phyloP scores from a whole-genome alignment of 2,329 filamentous ascomycete species.

The Pseudogymnoascus sp. region DNA sequence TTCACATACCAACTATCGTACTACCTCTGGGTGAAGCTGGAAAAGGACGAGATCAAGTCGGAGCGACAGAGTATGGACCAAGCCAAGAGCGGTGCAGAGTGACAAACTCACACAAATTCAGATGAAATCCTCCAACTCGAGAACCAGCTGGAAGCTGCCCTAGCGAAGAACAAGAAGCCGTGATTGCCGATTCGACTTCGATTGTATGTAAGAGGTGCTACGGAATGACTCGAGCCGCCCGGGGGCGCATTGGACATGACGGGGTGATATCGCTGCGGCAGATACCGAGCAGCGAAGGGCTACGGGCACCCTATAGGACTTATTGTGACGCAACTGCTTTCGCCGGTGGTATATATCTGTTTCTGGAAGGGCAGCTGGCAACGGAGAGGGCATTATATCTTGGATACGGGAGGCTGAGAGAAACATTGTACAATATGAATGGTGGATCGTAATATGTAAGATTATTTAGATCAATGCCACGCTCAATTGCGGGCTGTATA shows the following conservation, averaged over 20 bases:
- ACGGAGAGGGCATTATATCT: not conserved
- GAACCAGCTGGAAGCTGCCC: not conserved
- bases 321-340: not conserved
- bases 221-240: not conserved
- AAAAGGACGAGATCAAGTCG: constrained; percentile 59
- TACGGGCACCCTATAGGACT: not conserved
- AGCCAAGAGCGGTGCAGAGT: not conserved
- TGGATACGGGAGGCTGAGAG: not conserved
- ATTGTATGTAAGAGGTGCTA: not conserved
- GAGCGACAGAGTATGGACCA: constrained; percentile 46
- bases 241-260: not conserved
- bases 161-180: not conserved
- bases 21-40: constrained; percentile 66
- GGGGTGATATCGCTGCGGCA: no score
- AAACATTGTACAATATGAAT: not conserved
- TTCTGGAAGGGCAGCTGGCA: not conserved
- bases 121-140: constrained; percentile 9
- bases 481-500: not conserved
- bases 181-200: constrained; percentile 2
- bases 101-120: not conserved
- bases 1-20: constrained; percentile 74
- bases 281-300: not conserved
- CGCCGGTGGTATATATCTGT: not conserved
- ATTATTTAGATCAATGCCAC: not conserved
- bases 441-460: not conserved